Evolutionary conservation across 352 stramenopile genomes (phyloP).

Genomic region (Globisporangium recalcitrans): DNA sequence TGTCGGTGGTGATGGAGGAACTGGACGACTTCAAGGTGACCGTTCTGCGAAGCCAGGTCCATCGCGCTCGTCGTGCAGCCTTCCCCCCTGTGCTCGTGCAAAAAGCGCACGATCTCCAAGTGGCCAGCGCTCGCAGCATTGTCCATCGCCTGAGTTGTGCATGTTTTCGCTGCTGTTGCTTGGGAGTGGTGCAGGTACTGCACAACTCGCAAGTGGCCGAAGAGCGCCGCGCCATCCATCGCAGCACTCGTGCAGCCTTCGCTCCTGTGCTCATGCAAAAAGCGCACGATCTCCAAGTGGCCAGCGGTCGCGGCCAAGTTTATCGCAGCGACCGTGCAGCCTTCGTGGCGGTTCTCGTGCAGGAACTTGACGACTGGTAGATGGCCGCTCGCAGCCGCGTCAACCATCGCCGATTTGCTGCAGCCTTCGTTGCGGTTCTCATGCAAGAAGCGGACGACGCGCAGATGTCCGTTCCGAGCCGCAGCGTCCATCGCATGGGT

Average conservation of each 20-base stretch:
- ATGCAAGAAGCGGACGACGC: neutral
- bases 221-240: slow-evolving; percentile 1
- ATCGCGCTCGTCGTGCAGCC: slow-evolving; percentile 12
- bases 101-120: slow-evolving; percentile 12
- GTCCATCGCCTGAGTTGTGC: slow-evolving; percentile 9
- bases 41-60: slow-evolving; percentile 4
- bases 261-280: neutral
- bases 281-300: slow-evolving; percentile 1
- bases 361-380: slow-evolving; percentile 2
- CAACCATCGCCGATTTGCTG: neutral
- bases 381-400: neutral
- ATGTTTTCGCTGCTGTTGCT: neutral
- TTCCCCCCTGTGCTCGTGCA: slow-evolving; percentile 6
- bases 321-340: neutral
- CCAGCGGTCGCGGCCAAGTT: neutral
- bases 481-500: neutral
- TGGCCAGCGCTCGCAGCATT: slow-evolving; percentile 5
- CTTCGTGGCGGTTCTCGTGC: neutral
- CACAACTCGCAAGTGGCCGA: neutral
- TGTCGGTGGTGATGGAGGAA: slow-evolving; percentile 11
- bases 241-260: neutral
- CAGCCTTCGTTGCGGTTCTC: neutral
- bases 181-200: neutral
- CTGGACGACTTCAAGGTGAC: neutral
- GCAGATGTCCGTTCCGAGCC: neutral